Evolutionary conservation across 2,329 filamentous ascomycete genomes (phyloP), one percentile per base, ranked within the genome.

Genomic region (Pseudogymnoascus sp.): DNA sequence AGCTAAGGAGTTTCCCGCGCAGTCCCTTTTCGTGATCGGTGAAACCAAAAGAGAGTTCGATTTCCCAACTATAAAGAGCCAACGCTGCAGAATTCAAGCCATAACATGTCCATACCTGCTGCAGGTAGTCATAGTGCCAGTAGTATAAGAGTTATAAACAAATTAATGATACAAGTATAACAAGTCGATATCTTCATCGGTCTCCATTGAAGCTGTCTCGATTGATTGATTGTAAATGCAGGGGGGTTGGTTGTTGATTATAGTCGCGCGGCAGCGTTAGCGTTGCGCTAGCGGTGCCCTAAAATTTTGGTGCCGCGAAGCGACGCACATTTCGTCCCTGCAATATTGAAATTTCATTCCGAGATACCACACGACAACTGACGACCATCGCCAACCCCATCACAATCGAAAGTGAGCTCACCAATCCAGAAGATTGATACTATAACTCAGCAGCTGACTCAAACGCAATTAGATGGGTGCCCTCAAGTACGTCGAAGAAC

Each of bases 401-500:
- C 30, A 57, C 55, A 57, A 57, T 35, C 34, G 30, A 57, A 57
- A 35, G 55, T 57, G 34, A 35, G 55, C 34, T 30, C 26, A 30
- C 30, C 30, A 57, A 35, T 2, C 55, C 30, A 15, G 23, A 35
- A 23, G 30, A 35, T 26, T 26, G 19, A 30, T 35, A 13, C 26
- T 56, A 18, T 33, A 30, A 39, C 23, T 18, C 28, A 33, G n/a
- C 18, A 59, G 15, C 9, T 34, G 19, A 55, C 65, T 69, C 68
- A 69, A 21, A 19, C 6, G 3, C 55, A 38, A 57, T 37, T 45
- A 92, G 85, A 96, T 96, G 94, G 94, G 94, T 89, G 92, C 92
- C 84, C 90, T 96, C 80, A 99, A 99, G 84, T 99, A 96, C 84
- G 90, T 99, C 82, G 95, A 99, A 87, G 94, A 99, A 86, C 89